These are phyloP conservation scores for Cyclotella kingstonii DNA, from an alignment of 108 stramenopile genomes.

Conservation along the genomic window DNA sequence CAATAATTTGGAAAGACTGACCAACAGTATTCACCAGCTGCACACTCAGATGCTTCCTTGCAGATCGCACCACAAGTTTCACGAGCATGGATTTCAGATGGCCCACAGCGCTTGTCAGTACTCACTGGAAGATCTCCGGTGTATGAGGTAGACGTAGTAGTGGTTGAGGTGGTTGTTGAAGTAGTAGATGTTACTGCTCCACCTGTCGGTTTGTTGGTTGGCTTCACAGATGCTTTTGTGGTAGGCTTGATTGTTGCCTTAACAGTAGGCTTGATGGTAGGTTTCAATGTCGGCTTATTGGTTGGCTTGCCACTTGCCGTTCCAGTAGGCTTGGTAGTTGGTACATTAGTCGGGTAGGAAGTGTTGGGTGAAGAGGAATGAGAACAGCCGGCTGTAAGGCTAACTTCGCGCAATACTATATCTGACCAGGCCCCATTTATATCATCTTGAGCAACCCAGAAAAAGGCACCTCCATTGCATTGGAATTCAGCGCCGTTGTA, in stretches of 20 bases:
- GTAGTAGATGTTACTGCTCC: background rate
- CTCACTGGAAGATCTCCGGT: background rate
- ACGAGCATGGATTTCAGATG: slow-evolving; percentile 18
- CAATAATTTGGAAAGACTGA: slow-evolving; percentile 15
- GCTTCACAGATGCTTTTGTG: slow-evolving; percentile 6
- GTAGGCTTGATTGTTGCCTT: no score
- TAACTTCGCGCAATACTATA: background rate
- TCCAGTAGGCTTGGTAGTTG: no score
- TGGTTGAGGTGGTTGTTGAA: background rate
- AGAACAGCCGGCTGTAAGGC: background rate
- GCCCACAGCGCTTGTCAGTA: slow-evolving; percentile 9
- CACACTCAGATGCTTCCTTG: background rate
- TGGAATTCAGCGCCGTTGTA: slow-evolving; percentile 17
- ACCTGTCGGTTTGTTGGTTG: no score
- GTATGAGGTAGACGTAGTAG: background rate
- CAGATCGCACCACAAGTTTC: slow-evolving; percentile 16
- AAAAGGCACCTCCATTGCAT: slow-evolving; percentile 64
- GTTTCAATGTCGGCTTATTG: no score
- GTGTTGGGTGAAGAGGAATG: background rate
- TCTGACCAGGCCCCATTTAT: background rate
- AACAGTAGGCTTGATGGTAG: no score
- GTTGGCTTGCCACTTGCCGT: no score
- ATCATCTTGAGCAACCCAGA: slow-evolving; percentile 40
- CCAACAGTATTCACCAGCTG: slow-evolving; percentile 7
- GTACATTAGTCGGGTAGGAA: no score